Conservation (phyloP, 305 asterid species). For the Solanum aculeatissimum region DNA sequence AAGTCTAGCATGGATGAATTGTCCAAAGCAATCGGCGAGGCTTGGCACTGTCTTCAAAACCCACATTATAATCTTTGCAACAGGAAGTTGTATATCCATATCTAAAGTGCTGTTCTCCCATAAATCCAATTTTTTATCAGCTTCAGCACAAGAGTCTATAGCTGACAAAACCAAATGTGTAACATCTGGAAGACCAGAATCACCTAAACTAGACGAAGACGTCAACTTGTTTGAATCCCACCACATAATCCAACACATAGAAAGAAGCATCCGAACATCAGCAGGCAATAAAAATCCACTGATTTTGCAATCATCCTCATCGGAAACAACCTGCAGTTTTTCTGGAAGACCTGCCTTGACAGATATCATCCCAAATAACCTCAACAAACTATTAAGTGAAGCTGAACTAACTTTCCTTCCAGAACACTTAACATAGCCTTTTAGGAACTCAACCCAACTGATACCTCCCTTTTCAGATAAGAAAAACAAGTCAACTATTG, state of each 20-base stretch:
- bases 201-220: slow-evolving; percentile 11
- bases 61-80: slow-evolving; percentile 53
- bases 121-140: slow-evolving; percentile 23
- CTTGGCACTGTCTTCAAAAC: slow-evolving; percentile 60
- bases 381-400: slow-evolving; percentile 40
- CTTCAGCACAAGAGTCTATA: slow-evolving; percentile 43
- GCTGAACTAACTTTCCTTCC: slow-evolving; percentile 54
- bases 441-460: slow-evolving; percentile 69
- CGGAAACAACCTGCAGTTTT: slow-evolving; percentile 43
- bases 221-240: slow-evolving; percentile 50
- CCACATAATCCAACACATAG: slow-evolving; percentile 56
- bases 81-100: slow-evolving; percentile 52
- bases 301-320: slow-evolving; percentile 54
- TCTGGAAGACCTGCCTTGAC: slow-evolving; percentile 57
- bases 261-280: slow-evolving; percentile 46
- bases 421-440: slow-evolving; percentile 66
- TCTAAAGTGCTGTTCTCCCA: slow-evolving; percentile 39
- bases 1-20: slow-evolving; percentile 57
- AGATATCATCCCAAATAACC: slow-evolving; percentile 35
- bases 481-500: slow-evolving; percentile 62
- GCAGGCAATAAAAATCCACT: slow-evolving; percentile 43
- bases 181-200: slow-evolving; percentile 49
- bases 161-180: slow-evolving; percentile 63
- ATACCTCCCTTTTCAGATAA: slow-evolving; percentile 52
- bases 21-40: slow-evolving; percentile 65